Base-by-base conservation (phyloP, 805 yeast species). In the Ogataea polymorpha region DNA sequence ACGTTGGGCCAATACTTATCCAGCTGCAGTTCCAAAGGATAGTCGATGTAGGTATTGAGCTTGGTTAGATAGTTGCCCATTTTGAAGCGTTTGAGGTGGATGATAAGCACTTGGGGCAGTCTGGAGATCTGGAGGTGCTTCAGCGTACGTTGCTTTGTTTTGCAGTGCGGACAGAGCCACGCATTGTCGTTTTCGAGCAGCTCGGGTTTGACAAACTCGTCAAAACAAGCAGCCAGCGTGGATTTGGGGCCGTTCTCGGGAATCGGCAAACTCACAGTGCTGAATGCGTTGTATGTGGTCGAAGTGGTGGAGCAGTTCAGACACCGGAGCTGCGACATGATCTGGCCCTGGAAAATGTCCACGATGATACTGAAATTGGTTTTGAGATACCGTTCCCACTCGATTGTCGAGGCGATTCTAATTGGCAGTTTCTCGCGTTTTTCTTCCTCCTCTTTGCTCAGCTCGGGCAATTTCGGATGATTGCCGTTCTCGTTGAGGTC, bases 291-390 rank as follows among this genome's bases (percentile, higher is more conserved):
- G 58, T 80, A 90, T 0, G 96, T 86, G 0, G 96, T 87, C 0
- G 96, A 87, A 0, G 95, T 86, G 23, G 69, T 70, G 1, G 72
- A 71, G 63, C 98, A 90, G 23, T 71, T 74, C 34, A 80, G 62
- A 62, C 98, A 90, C 52, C 71, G 75, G 53, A 90, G 67, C 39
- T 77, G 81, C n/a, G 95, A 85, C 35, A 84, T 72, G 54, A 82
- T 85, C 62, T 90, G 97, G 1, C 97, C 98, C 58, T 87, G 95
- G 59, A 87, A 87, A 37, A 79, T 73, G 50, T 86, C 90, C 2
- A 86, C 93, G 17, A 90, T 74, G 1, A 82, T 72, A 28, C 96
- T 87, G 49, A 82, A 80, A 57, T 90, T 88, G 15, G 86, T 74
- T 43, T 79, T 80, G 41, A 87, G 66, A 58, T 88, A 88, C 42